phyloP scores from a whole-genome alignment of 768 basidiomycete genomes.

The Chalciporus pseudorubinellus region DNA sequence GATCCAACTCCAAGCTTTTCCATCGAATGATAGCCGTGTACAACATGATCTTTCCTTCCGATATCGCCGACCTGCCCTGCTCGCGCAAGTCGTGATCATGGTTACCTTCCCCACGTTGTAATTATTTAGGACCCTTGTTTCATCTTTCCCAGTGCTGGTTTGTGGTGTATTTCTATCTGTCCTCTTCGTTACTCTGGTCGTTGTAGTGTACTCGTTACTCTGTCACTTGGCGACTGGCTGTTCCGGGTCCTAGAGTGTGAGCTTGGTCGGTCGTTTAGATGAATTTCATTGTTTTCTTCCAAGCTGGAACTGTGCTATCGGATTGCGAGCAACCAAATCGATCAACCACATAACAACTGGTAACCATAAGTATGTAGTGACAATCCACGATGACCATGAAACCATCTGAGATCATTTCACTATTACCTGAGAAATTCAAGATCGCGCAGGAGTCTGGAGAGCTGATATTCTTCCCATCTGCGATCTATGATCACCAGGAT shows the following conservation, averaged over 20 bases:
- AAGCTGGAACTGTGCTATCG: not conserved
- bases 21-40: not conserved
- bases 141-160: slow-evolving; percentile 1
- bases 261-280: not conserved
- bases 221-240: not conserved
- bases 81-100: not conserved
- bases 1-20: too few species aligned
- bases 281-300: not conserved
- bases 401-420: slow-evolving; percentile 50
- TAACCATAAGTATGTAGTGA: too few species aligned
- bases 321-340: not conserved
- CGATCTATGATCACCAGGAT: slow-evolving; percentile 57
- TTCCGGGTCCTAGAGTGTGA: not conserved
- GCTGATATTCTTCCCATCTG: slow-evolving; percentile 77
- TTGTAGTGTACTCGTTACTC: slow-evolving; percentile 4
- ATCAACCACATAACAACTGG: too few species aligned
- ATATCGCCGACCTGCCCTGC: not conserved
- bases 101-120: not conserved
- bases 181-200: not conserved
- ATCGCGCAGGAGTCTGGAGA: slow-evolving; percentile 61
- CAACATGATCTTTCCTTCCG: not conserved
- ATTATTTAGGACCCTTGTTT: not conserved
- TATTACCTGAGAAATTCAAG: slow-evolving; percentile 54
- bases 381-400: slow-evolving; percentile 11
- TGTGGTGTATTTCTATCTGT: not conserved